Evolutionary conservation across 768 basidiomycete genomes (phyloP), one percentile per base, ranked within the genome.

Genomic region (Tulasnella sp.): DNA sequence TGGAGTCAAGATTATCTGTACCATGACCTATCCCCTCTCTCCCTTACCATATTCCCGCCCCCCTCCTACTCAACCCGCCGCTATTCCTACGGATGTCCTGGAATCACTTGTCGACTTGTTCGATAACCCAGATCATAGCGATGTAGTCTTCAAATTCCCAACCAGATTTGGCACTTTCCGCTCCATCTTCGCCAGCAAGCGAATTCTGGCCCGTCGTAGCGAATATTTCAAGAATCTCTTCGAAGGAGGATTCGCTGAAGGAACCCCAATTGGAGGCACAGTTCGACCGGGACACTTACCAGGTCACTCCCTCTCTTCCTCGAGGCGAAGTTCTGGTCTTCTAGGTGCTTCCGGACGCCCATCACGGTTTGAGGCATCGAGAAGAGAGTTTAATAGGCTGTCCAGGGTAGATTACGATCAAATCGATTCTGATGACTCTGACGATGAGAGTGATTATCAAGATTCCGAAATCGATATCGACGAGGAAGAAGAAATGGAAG

Each of bases 121-220:
- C 49, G 49, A 51, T 34, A 51, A 51, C 28, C 49, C 49, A 24
- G 20, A 39, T 3, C 35, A 51, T 32, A 51, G 49, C 41, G 49
- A 51, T 33, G 49, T 51, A 19, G 49, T 51, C 24, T 51, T 51
- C 49, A 41, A 51, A n/a, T 51, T 51, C 39, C 49, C 49, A 15
- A 51, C 20, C n/a, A 39, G 49, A 39, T 22, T 33, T 20, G 49
- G 49, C 13, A 25, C 20, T 9, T 51, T 41, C 39, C 13, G 33
- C 31, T 51, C 49, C 12, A 41, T 51, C 39, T 51, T 42, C 39
- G 49, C 49, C 12, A 51, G 49, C 49, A 51, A 51, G 24, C 41
- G 44, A 24, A 31, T 51, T 5, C 40, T 51, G 9, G 39, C 40
- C 12, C 49, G 49, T 9, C 49, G 49, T 15, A 51, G 49, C 39